These are phyloP conservation scores for Nitzschia sp. DNA, from an alignment of 108 stramenopile species.

Conservation along the genomic window DNA sequence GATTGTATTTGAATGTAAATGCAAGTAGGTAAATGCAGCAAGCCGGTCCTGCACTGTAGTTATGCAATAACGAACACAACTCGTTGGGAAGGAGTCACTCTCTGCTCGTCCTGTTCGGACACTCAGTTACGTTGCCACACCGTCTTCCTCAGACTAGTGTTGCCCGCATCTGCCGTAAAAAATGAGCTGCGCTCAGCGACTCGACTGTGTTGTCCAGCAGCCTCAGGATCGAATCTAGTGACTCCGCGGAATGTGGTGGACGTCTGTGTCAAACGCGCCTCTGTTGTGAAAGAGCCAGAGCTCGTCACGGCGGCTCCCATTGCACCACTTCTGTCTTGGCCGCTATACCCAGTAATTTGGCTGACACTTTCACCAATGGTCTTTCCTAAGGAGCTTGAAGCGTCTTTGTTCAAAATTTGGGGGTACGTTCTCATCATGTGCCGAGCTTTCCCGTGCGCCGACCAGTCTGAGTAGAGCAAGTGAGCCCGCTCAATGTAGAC, in stretches of 20 bases:
- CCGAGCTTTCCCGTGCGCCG: not conserved
- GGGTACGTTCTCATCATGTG: not conserved
- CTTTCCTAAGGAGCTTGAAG: not conserved
- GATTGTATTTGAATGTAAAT: no score
- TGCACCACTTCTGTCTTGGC: not conserved
- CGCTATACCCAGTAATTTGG: not conserved
- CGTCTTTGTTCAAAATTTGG: not conserved
- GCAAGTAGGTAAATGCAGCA: no score
- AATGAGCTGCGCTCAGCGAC: not conserved
- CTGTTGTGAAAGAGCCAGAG: not conserved
- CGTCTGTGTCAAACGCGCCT: not conserved
- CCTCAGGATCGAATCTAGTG: not conserved
- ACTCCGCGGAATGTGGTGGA: not conserved
- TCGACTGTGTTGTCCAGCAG: not conserved
- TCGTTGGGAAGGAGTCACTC: no score
- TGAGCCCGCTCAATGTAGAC: not conserved
- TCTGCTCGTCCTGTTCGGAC: no score
- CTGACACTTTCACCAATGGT: not conserved
- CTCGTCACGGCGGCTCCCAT: not conserved
- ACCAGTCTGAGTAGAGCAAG: not conserved
- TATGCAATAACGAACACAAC: no score
- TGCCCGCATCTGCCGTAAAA: no score
- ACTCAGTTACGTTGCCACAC: no score
- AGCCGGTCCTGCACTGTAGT: no score
- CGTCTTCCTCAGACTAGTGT: no score